Evolutionary conservation across 768 basidiomycete species (phyloP), one percentile per base, ranked within the genome.

Genomic region (Tylopilus vinaceipallidus): DNA sequence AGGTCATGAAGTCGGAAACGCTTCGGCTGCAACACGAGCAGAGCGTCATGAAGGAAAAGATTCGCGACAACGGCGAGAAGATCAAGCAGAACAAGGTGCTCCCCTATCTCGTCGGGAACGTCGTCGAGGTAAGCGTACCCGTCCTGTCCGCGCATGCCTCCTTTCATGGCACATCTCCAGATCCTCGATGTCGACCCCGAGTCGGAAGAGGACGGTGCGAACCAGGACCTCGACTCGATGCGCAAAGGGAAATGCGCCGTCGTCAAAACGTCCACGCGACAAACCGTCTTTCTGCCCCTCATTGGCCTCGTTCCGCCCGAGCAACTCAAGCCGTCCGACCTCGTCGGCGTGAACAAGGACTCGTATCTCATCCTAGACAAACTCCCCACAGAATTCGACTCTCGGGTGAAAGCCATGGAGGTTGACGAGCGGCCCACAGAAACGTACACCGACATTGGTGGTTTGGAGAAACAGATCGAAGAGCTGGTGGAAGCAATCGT

Each of bases 51-150:
- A 88, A 91, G 66, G 95, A 98, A 77, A 97, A 95, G 79, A 97
- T 99, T 64, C 84, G 91, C 45, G 97, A 99, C 66, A 99, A 98
- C 55, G 86, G 88, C 39, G 93, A 97, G 73, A 98, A 98, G 75
- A 91, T 99, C 57, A 97, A 97, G 71, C 95, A 99, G 81, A 98
- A 99, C 72, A 98, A 98, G 72, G 93, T 97, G 12, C 74, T 99
- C 36, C 97, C 97, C 6, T 99, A 99, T 71, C 83, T 99, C 45
- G 97, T 99, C 32, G 93, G 89, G 14, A 97, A 98, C 63, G 91
- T 99, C 30, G 93, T 99, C 16, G 97, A 98, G 82, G 93, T 95
- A 60, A 17, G 40, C 13, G 16, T 17, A 17, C 30, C 16, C 3
- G 11, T 23, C 33, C 30, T 39, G 4, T 29, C 23, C 9, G 44